A percentile compares a stretch with the other conserved stretches of the same genome.
These are phyloP conservation scores for Candida suzukii DNA, from an alignment of 805 yeast genomes.

Conservation along the genomic window DNA sequence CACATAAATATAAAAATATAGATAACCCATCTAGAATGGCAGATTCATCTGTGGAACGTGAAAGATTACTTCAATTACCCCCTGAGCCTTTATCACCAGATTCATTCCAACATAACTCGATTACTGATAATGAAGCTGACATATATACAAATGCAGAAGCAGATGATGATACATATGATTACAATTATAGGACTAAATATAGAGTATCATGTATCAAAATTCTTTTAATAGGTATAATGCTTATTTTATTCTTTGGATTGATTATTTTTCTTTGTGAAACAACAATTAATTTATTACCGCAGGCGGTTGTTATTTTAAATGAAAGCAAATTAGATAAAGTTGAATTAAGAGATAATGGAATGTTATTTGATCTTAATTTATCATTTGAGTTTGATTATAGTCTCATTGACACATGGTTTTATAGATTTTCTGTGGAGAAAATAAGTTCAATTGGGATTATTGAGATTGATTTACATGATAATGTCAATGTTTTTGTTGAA, in stretches of 20 bases:
- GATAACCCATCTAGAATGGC: no score
- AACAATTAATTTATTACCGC: no score
- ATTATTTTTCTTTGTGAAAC: no score
- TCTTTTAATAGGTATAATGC: no score
- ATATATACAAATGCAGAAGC: background rate
- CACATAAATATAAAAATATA: no score
- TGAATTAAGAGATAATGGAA: slow-evolving; percentile 3
- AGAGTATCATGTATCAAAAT: no score
- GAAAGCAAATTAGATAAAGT: background rate
- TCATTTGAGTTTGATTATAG: slow-evolving; percentile 3
- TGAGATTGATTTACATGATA: background rate
- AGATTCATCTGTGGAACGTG: no score
- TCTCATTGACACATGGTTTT: slow-evolving; percentile 1
- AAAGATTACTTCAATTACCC: background rate
- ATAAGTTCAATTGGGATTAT: background rate
- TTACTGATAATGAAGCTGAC: no score
- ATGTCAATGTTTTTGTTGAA: background rate
- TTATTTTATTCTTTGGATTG: no score
- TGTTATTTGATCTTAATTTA: slow-evolving; percentile 1
- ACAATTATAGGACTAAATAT: no score
- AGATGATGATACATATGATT: no score
- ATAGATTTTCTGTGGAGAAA: slow-evolving; percentile 1
- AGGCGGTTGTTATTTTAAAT: background rate
- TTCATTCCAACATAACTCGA: no score
- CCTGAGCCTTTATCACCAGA: background rate